phyloP scores from a whole-genome alignment of 2,329 filamentous ascomycete species.

The Neofusicoccum kwambonambiense region DNA sequence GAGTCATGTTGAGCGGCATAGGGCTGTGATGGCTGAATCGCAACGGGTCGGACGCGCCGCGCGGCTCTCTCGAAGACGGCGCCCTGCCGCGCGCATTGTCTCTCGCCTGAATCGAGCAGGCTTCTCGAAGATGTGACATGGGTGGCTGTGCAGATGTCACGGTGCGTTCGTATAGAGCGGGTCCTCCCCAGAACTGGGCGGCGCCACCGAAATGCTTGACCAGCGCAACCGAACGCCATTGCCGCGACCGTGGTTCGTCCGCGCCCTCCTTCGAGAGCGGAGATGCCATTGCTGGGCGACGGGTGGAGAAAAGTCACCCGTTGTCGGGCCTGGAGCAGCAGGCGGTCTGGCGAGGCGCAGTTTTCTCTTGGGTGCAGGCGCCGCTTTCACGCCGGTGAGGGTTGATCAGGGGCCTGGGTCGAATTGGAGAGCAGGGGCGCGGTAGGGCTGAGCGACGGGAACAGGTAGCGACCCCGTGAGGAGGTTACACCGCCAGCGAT shows the following conservation, averaged over 20 bases:
- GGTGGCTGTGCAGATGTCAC: neutral
- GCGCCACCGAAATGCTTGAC: conserved; percentile 8
- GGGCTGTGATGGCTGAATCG: neutral
- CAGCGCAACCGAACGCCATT: neutral
- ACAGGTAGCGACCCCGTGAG: neutral
- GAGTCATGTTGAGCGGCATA: neutral
- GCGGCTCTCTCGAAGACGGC: neutral
- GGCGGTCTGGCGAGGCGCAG: neutral
- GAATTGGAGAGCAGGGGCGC: neutral
- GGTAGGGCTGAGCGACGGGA: conserved; percentile 1
- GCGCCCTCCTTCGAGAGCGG: neutral
- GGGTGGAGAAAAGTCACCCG: neutral
- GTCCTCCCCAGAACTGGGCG: neutral
- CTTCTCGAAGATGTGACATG: neutral
- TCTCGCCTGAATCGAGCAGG: neutral
- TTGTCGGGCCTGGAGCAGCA: neutral
- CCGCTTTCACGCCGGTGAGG: neutral
- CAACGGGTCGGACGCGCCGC: no score
- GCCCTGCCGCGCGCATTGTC: neutral
- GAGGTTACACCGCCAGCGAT: conserved; percentile 9
- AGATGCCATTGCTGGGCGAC: neutral
- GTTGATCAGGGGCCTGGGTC: conserved; percentile 4
- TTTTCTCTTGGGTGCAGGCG: neutral
- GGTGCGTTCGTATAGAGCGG: neutral
- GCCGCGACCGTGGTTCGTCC: neutral